Evolutionary conservation across 306 rosid genomes (phyloP).

Genomic region (Prunus persica): DNA sequence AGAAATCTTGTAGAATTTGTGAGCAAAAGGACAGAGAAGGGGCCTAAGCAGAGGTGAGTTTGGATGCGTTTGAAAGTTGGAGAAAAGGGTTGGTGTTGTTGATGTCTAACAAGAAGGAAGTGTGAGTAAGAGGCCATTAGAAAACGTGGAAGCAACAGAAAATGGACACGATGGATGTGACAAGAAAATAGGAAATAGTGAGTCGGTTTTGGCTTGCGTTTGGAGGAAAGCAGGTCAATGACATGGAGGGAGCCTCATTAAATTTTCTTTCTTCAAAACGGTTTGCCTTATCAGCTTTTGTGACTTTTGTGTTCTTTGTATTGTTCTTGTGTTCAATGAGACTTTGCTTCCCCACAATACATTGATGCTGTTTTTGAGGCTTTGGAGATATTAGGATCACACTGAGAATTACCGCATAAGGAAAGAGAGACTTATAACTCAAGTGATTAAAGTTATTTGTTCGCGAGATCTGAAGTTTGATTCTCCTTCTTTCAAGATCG

Average conservation of each 20-base stretch:
- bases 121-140: slow-evolving; percentile 12
- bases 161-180: slow-evolving; percentile 44
- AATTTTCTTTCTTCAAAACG: not conserved
- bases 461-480: too few species aligned
- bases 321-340: not conserved
- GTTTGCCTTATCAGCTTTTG: not conserved
- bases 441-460: rapidly evolving
- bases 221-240: not conserved
- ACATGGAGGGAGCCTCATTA: not conserved
- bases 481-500: too few species aligned
- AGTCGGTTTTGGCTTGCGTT: slow-evolving; percentile 28
- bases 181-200: not conserved
- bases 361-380: not conserved
- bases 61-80: slow-evolving; percentile 22
- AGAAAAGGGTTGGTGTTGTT: not conserved
- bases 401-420: not conserved
- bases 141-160: slow-evolving; percentile 41
- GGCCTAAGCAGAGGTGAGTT: slow-evolving; percentile 2
- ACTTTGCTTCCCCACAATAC: too few species aligned
- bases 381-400: not conserved
- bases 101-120: not conserved
- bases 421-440: too few species aligned
- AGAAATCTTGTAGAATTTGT: not conserved
- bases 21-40: not conserved
- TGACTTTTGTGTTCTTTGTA: not conserved